These are phyloP conservation scores for Suhomyces anneliseae DNA, from an alignment of 1,139 yeast species.

Conservation along the genomic window DNA sequence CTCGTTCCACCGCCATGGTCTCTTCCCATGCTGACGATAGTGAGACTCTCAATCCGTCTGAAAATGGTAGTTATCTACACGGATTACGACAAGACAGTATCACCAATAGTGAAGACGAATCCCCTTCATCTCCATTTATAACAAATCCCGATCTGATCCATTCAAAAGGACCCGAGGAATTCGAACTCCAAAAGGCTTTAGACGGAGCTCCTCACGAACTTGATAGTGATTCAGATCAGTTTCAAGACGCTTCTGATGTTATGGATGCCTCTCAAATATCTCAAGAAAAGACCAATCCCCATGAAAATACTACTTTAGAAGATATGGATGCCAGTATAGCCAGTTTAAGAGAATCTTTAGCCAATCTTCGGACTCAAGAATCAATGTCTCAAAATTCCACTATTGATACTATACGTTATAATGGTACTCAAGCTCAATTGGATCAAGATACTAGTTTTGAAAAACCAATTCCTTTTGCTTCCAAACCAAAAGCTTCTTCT, in stretches of 20 bases:
- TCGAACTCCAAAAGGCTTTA: constrained; percentile 5
- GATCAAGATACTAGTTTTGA: constrained; percentile 32
- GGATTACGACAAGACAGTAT: not conserved
- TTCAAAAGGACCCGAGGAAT: constrained; percentile 1
- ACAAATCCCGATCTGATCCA: constrained; percentile 22
- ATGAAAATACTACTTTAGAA: constrained; percentile 6
- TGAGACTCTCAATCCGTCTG: constrained; percentile 6
- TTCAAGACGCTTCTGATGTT: constrained; percentile 10
- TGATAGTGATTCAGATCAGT: constrained; percentile 7
- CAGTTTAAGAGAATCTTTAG: constrained; percentile 24
- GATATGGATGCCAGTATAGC: constrained; percentile 26
- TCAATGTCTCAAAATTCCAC: constrained; percentile 22
- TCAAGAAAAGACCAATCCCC: not conserved
- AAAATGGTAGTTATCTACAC: constrained; percentile 1
- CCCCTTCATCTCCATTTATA: constrained; percentile 33
- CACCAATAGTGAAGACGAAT: constrained; percentile 2
- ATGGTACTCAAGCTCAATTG: constrained; percentile 34
- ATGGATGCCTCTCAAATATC: constrained; percentile 5
- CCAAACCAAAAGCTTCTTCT: constrained; percentile 1
- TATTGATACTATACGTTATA: constrained; percentile 22
- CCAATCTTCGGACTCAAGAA: constrained; percentile 15
- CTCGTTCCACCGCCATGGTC: not conserved
- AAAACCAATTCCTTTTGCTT: constrained; percentile 3
- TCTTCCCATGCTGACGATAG: constrained; percentile 6
- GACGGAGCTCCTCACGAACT: not conserved